Evolutionary conservation across 306 rosid species (phyloP), one percentile per base, ranked within the genome.

Genomic region (Oxytropis ochrocephala): DNA sequence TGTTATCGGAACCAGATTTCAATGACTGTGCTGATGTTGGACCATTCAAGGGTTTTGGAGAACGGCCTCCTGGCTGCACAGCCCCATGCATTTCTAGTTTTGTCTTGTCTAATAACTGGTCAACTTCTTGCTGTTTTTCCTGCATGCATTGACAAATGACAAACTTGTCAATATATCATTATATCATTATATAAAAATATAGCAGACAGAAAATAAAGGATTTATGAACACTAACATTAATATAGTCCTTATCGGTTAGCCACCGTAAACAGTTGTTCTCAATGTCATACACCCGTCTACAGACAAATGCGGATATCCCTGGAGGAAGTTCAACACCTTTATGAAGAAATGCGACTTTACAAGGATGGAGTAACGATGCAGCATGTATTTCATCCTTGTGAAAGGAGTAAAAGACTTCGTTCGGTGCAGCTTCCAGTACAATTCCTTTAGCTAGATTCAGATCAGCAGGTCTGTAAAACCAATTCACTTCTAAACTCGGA

Each of bases 341-440:
- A 79, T 82, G 88, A 75, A 92, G 98, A 85, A 92, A 92, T 46
- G 96, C 84, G 30, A 92, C 98, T 89, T 87, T 92, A 86, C 98
- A 92, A 52, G 91, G 96, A 89, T 92, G 98, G 76, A 92, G 91
- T 85, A 92, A 61, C 8, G 96, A 89, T 80, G 96, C 95, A 66
- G 92, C 98, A 81, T 94, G 92, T 54, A 80, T 89, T 84, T 89
- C 96, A 92, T 92, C 91, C 95, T 92, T 87, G 54, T 92, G 98
- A 73, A 89, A 92, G 83, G 98, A 92, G 63, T 89, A 92, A 64
- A 92, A 92, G 42, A 92, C 77, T 75, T 92, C 98, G 88, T 92
- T 92, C 1, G 91, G 98, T 0, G 90, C 96, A 79, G 98, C 96
- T 69, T 89, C 98, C 82, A 81, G 73, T 8, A 29, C 62, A 74